Base-by-base conservation (phyloP, 306 rosid species). In the Acacia melanoxylon region DNA sequence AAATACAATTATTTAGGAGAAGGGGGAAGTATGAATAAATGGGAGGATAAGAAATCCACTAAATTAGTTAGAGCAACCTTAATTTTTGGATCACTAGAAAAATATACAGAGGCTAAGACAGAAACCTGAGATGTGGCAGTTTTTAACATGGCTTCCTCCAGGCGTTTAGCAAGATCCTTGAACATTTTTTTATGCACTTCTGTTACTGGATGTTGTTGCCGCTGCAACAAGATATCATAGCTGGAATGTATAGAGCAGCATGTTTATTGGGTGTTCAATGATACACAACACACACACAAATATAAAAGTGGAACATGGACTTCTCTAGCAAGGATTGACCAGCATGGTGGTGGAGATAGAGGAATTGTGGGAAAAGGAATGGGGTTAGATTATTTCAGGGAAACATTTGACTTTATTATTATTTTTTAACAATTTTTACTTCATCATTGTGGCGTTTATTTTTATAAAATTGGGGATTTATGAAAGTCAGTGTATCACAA, bases 141-240 rank as follows among this genome's bases (percentile, higher is more conserved):
- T 89, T 79, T 91, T 56, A 91, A 84, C 84, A 93, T 83, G 84
- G 86, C 90, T 90, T 92, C 99, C 86, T 95, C 99, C 76, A 95
- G 74, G 68, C 93, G 95, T 84, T 89, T 93, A 51, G 89, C 93
- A 72, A 95, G 79, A 85, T 92, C 94, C 85, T 56, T 84, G 45
- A 86, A 78, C 88, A 8, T 95, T 81, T 11, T 83, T 61, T 31
- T 87, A 2, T 86, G 81, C 13, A 14, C 4, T 6, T 95, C 99
- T 68, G 78, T 75, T 59, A 83, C 74, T 14, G 85, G 81, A 19
- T 70, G 87, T 45, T 80, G 93, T 4, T 70, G 78, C 76, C 91
- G 89, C 67, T 80, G 92, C 79, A 70, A 33, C 79, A 95, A 19
- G 59, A 86, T 80, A 17, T 80, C 86, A 83, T 3, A 86, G 76